phyloP scores from a whole-genome alignment of 306 rosid genomes.

The Trifolium fragiferum region DNA sequence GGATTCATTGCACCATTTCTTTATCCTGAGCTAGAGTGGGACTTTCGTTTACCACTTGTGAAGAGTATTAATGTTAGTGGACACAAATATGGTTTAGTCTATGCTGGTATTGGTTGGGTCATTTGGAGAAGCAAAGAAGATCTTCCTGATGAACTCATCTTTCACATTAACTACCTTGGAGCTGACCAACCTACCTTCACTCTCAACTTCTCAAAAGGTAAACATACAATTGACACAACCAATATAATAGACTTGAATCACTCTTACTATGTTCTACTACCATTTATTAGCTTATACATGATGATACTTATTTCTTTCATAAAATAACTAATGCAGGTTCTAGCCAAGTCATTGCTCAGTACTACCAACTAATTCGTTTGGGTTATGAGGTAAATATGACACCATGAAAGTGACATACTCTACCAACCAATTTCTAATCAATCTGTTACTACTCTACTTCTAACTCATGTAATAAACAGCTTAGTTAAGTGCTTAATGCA shows the following conservation, averaged over 20 bases:
- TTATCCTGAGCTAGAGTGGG: constrained; percentile 90
- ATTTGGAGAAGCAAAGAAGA: constrained; percentile 91
- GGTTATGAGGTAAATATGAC: constrained; percentile 69
- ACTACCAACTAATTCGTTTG: constrained; percentile 69
- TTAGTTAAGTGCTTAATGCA: background rate
- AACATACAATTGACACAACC: background rate
- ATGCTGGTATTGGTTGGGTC: constrained; percentile 94
- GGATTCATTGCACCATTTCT: constrained; percentile 94
- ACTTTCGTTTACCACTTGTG: constrained; percentile 77
- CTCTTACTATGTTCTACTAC: background rate
- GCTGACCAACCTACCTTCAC: constrained; percentile 95
- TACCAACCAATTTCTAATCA: background rate
- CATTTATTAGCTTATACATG: constrained; percentile 10
- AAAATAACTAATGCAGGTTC: constrained; percentile 63
- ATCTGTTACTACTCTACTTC: background rate
- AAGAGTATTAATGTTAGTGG: constrained; percentile 98
- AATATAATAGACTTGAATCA: background rate
- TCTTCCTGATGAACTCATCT: constrained; percentile 96
- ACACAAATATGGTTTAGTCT: constrained; percentile 61
- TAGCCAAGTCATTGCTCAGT: constrained; percentile 86
- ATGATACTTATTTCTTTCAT: constrained; percentile 16
- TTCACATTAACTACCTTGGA: constrained; percentile 93
- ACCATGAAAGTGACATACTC: background rate
- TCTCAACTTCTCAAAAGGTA: constrained; percentile 94
- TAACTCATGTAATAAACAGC: background rate